A percentile compares a stretch with the other conserved stretches of the same genome.
phyloP scores from a whole-genome alignment of 371 early-diverging fungal species.

The Capillidium rhysosporum region DNA sequence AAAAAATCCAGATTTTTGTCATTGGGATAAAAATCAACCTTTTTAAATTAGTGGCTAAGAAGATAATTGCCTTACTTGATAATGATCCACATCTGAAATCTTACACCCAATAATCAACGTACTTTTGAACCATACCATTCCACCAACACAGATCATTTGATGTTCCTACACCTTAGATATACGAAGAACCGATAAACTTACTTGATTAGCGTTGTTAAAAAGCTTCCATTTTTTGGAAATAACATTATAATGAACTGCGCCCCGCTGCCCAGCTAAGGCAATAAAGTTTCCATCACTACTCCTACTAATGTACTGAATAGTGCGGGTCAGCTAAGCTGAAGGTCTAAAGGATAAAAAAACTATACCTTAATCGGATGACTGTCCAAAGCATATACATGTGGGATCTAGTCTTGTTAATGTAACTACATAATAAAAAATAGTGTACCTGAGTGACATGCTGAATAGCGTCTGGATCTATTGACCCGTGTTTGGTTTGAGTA shows the following conservation, averaged over 20 bases:
- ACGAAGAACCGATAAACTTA: not conserved
- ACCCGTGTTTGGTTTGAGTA: not conserved
- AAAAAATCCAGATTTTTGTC: conserved; percentile 51
- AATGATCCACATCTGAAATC: conserved; percentile 16
- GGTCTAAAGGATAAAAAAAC: not conserved
- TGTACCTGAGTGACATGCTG: not conserved
- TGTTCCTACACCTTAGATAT: conserved; percentile 25
- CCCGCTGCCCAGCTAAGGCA: conserved; percentile 58
- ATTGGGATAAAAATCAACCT: conserved; percentile 58
- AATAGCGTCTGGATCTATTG: conserved; percentile 1
- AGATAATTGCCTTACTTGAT: conserved; percentile 30
- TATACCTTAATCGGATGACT: conserved; percentile 1
- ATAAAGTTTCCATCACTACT: conserved; percentile 41
- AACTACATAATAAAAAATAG: not conserved
- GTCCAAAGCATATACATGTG: not conserved
- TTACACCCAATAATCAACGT: conserved; percentile 45
- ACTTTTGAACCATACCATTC: conserved; percentile 57
- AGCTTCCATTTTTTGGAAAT: conserved; percentile 56
- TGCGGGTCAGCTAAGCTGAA: not conserved
- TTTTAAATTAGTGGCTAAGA: not conserved
- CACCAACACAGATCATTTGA: conserved; percentile 48
- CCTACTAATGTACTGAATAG: conserved; percentile 29
- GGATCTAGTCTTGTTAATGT: not conserved
- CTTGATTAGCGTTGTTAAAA: conserved; percentile 64
- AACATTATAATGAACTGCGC: conserved; percentile 50